Evolutionary conservation across 371 early-diverging fungal genomes (phyloP).

Genomic region (Lichtheimia ramosa): DNA sequence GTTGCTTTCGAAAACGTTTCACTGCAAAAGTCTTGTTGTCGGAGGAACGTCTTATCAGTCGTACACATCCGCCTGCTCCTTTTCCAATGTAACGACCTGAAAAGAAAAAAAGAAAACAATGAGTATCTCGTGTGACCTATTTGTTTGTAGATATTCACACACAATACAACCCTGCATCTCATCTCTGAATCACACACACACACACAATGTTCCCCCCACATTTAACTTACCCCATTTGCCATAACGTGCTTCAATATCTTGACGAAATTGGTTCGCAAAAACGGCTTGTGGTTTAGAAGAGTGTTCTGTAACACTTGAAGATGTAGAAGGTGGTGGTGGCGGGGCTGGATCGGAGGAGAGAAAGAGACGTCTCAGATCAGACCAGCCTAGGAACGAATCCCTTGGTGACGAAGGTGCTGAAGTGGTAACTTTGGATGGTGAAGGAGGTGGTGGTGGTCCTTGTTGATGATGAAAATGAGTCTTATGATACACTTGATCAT

Average conservation of each 20-base stretch:
- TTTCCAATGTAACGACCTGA: slow-evolving; percentile 69
- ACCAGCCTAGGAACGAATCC: slow-evolving; percentile 22
- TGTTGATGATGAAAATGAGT: slow-evolving; percentile 38
- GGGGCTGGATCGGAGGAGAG: slow-evolving; percentile 20
- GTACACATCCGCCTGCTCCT: slow-evolving; percentile 79
- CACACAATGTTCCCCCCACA: background rate
- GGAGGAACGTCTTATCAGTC: slow-evolving; percentile 54
- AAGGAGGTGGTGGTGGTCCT: background rate
- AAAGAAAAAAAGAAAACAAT: background rate
- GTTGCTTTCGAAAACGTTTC: slow-evolving; percentile 80
- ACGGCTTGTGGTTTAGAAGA: background rate
- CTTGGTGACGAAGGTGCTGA: slow-evolving; percentile 1
- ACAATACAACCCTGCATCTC: background rate
- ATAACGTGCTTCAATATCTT: slow-evolving; percentile 27
- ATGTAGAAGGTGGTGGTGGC: background rate
- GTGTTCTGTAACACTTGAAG: slow-evolving; percentile 1
- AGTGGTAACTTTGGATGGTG: background rate
- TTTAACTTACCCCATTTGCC: slow-evolving; percentile 30
- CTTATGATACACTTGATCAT: slow-evolving; percentile 34
- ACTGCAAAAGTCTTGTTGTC: slow-evolving; percentile 71
- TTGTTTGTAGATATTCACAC: background rate
- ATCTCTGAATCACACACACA: background rate
- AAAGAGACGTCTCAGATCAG: slow-evolving; percentile 27
- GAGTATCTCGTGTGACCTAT: background rate
- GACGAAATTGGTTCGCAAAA: slow-evolving; percentile 32